Evolutionary conservation across 1,139 yeast genomes (phyloP).

Genomic region (Hyphopichia burtonii): DNA sequence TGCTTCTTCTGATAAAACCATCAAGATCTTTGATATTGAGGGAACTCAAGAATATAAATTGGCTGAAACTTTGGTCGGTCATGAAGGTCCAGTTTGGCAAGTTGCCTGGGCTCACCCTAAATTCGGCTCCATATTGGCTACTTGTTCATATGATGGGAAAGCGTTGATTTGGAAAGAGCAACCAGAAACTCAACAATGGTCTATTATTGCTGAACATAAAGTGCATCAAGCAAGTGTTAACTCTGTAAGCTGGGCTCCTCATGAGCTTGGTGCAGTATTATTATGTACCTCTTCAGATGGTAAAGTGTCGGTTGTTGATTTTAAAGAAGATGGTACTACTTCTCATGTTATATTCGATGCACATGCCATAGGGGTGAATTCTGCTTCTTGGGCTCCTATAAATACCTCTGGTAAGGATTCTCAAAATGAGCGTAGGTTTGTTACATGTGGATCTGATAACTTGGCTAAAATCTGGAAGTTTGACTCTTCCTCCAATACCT

Average conservation of each 20-base stretch:
- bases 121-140: constrained; percentile 91
- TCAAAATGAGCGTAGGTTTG: constrained; percentile 57
- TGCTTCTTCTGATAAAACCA: constrained; percentile 91
- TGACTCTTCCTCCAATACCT: constrained; percentile 55
- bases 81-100: constrained; percentile 99
- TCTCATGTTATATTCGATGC: constrained; percentile 68
- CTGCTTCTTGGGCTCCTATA: constrained; percentile 95
- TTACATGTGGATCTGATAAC: constrained; percentile 94
- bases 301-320: constrained; percentile 83
- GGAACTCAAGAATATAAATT: constrained; percentile 75
- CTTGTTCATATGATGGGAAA: constrained; percentile 93
- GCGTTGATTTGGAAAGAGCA: constrained; percentile 92
- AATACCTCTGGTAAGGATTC: constrained; percentile 32
- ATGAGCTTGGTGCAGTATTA: constrained; percentile 89
- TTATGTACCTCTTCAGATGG: constrained; percentile 95
- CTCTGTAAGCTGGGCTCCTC: constrained; percentile 96
- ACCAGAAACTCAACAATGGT: constrained; percentile 81
- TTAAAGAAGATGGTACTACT: constrained; percentile 86
- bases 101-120: constrained; percentile 99
- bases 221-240: constrained; percentile 94
- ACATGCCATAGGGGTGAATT: constrained; percentile 89
- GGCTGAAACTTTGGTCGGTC: constrained; percentile 80
- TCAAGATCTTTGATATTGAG: constrained; percentile 88
- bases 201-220: constrained; percentile 80
- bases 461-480: constrained; percentile 87